Evolutionary conservation across 306 rosid species (phyloP).

Genomic region (Gastrolobium bilobum): DNA sequence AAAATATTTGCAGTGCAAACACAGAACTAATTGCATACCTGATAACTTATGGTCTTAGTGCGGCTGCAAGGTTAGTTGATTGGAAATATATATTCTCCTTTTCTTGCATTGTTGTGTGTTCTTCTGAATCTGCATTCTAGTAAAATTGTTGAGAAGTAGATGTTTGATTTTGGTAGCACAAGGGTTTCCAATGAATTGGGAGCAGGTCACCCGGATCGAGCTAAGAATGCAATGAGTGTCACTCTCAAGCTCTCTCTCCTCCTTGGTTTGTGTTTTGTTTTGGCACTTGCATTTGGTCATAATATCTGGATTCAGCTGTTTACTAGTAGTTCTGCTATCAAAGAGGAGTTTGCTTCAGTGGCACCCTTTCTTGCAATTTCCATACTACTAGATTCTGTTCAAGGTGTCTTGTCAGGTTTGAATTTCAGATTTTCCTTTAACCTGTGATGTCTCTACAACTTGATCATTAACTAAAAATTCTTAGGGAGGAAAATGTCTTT

Average conservation of each 20-base stretch:
- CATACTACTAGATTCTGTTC: constrained; percentile 68
- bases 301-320: constrained; percentile 70
- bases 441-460: background rate
- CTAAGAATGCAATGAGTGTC: constrained; percentile 78
- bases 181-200: constrained; percentile 93
- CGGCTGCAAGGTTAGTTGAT: constrained; percentile 77
- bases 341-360: constrained; percentile 73
- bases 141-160: constrained; percentile 9
- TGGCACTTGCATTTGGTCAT: constrained; percentile 68
- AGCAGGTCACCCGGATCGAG: constrained; percentile 66
- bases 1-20: constrained; percentile 60
- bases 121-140: constrained; percentile 5
- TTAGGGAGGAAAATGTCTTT: background rate
- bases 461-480: constrained; percentile 4
- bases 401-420: constrained; percentile 90
- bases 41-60: constrained; percentile 83
- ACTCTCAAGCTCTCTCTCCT: constrained; percentile 72
- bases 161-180: constrained; percentile 59
- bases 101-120: background rate
- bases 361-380: constrained; percentile 79
- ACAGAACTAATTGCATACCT: constrained; percentile 76
- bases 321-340: constrained; percentile 57
- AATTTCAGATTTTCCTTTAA: background rate
- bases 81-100: background rate
- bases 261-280: constrained; percentile 60